Evolutionary conservation across 176 grass and related monocot species (phyloP).

Genomic region (Carex kokanica): DNA sequence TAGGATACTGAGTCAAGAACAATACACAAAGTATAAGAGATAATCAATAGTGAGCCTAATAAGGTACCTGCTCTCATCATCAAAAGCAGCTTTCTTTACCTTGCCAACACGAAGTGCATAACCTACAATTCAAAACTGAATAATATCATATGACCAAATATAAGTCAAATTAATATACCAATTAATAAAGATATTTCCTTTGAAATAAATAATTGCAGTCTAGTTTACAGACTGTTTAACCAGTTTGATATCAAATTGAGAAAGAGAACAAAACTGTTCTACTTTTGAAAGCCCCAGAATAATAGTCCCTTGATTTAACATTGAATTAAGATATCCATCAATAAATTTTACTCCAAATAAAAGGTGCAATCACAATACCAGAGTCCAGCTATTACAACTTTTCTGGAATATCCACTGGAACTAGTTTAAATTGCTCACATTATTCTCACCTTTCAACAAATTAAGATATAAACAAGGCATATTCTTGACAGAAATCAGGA

Average conservation of each 20-base stretch:
- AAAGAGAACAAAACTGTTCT: background rate
- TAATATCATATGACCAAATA: slow-evolving; percentile 11
- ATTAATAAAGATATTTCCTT: background rate
- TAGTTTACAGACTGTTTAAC: background rate
- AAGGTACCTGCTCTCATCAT: slow-evolving; percentile 66
- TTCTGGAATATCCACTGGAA: background rate
- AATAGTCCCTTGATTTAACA: background rate
- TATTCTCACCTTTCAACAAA: background rate
- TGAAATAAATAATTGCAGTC: background rate
- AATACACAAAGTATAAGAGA: background rate
- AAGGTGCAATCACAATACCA: background rate
- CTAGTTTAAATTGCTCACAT: background rate
- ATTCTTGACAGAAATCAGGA: background rate
- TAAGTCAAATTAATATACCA: background rate
- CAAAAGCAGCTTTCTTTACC: slow-evolving; percentile 54
- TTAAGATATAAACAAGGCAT: background rate
- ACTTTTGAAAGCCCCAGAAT: slow-evolving; percentile 5
- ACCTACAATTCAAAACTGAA: slow-evolving; percentile 44
- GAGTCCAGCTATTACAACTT: background rate
- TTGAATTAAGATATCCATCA: background rate
- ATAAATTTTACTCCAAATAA: background rate
- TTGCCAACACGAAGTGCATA: slow-evolving; percentile 88
- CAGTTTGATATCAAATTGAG: background rate
- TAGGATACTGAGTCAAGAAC: background rate
- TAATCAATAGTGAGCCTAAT: background rate